Percentiles rank a stretch among this genome's conserved stretches.
These are phyloP conservation scores for Bombardia bombarda DNA, from an alignment of 495 filamentous ascomycete genomes.

Conservation along the genomic window DNA sequence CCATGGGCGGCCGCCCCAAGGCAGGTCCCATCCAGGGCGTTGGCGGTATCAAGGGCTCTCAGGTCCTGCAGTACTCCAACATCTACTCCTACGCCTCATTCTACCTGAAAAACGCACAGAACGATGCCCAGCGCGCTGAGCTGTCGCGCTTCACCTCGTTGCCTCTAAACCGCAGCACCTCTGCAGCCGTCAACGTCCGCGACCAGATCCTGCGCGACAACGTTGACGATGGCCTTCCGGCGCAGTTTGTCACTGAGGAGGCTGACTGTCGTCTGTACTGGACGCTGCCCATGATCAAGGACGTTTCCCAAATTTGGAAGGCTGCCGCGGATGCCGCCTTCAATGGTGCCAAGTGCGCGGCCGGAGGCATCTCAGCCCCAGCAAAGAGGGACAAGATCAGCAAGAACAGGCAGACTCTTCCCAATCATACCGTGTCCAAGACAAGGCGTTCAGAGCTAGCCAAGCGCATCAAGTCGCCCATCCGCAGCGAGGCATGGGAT, in stretches of 20 bases:
- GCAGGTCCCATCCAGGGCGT: slow-evolving; percentile 47
- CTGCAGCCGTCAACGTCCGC: slow-evolving; percentile 6
- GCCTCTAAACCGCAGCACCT: neutral
- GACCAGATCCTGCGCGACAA: slow-evolving; percentile 24
- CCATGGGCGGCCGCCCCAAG: slow-evolving; percentile 47
- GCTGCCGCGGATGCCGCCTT: slow-evolving; percentile 52
- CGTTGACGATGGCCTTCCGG: slow-evolving; percentile 27
- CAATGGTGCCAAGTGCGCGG: slow-evolving; percentile 2
- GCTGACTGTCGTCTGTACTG: slow-evolving; percentile 47
- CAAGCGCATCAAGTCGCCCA: neutral
- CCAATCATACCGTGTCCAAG: neutral
- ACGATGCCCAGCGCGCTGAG: neutral
- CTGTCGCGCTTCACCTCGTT: slow-evolving; percentile 1
- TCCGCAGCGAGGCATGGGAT: neutral
- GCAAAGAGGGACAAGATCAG: neutral
- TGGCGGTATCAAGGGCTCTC: slow-evolving; percentile 49
- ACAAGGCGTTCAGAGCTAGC: neutral
- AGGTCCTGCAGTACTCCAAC: slow-evolving; percentile 13
- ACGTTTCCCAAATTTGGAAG: slow-evolving; percentile 37
- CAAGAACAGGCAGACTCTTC: neutral
- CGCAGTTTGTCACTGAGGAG: slow-evolving; percentile 44
- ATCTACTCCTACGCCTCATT: neutral
- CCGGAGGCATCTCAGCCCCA: slow-evolving; percentile 2
- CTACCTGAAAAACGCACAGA: slow-evolving; percentile 1
- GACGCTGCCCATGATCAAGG: slow-evolving; percentile 34